Conservation (phyloP, 2,329 filamentous ascomycete species). For the Fusarium irregulare region DNA sequence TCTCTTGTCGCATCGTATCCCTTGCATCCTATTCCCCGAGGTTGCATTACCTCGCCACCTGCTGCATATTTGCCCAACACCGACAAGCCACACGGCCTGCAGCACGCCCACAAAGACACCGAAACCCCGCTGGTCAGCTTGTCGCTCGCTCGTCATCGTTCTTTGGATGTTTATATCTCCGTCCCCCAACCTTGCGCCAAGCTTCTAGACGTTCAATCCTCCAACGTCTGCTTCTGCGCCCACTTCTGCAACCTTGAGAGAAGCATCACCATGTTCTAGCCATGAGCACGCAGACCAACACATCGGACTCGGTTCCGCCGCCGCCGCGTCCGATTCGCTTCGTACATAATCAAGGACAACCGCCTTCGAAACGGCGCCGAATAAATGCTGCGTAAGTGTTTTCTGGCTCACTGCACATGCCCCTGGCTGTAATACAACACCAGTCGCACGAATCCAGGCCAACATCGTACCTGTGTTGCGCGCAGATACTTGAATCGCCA, state of each 20-base stretch:
- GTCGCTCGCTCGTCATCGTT: slow-evolving; percentile 31
- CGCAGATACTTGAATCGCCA: background rate
- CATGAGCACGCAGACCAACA: slow-evolving; percentile 61
- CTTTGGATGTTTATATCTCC: slow-evolving; percentile 25
- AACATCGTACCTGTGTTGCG: background rate
- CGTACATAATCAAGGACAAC: slow-evolving; percentile 84
- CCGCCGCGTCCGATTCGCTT: slow-evolving; percentile 75
- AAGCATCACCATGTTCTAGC: slow-evolving; percentile 53
- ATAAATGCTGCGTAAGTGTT: slow-evolving; percentile 79
- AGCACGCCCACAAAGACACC: slow-evolving; percentile 27
- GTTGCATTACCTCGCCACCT: slow-evolving; percentile 35
- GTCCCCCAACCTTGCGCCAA: slow-evolving; percentile 30
- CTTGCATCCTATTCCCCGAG: slow-evolving; percentile 18
- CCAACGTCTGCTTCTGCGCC: slow-evolving; percentile 25
- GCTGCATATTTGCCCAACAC: slow-evolving; percentile 23
- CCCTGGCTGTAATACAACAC: background rate
- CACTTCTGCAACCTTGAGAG: slow-evolving; percentile 18
- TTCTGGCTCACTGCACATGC: background rate
- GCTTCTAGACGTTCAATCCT: slow-evolving; percentile 4
- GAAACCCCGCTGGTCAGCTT: slow-evolving; percentile 40
- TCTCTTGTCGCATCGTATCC: slow-evolving; percentile 28
- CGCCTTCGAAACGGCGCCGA: slow-evolving; percentile 80
- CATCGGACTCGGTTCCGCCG: slow-evolving; percentile 54
- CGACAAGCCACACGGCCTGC: slow-evolving; percentile 34
- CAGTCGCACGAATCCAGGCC: slow-evolving; percentile 1